phyloP scores from a whole-genome alignment of 805 yeast genomes.

The Yarrowia sp. region DNA sequence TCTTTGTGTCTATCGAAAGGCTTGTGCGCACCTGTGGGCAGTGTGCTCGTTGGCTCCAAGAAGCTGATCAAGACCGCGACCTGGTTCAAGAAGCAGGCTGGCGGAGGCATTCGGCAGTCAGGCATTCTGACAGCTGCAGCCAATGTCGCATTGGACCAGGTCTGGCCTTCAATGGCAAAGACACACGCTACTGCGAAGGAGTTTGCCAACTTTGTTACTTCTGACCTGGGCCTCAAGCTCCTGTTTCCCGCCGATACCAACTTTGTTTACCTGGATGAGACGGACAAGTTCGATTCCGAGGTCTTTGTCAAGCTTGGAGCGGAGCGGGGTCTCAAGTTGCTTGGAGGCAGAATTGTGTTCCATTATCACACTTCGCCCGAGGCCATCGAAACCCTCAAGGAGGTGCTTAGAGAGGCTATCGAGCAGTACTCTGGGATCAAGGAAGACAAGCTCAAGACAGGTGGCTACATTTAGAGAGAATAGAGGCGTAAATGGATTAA shows the following conservation, averaged over 20 bases:
- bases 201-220: constrained; percentile 40
- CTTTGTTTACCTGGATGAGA: constrained; percentile 78
- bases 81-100: constrained; percentile 86
- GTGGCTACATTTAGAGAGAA: constrained; percentile 13
- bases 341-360: constrained; percentile 77
- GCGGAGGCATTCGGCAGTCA: constrained; percentile 90
- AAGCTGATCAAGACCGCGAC: constrained; percentile 64
- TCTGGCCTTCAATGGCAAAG: constrained; percentile 53
- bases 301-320: constrained; percentile 53
- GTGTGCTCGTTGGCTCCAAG: constrained; percentile 69
- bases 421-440: not conserved
- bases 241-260: constrained; percentile 80
- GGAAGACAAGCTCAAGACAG: constrained; percentile 11
- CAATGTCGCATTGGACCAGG: constrained; percentile 67
- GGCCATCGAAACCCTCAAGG: constrained; percentile 16
- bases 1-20: constrained; percentile 87
- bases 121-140: constrained; percentile 85
- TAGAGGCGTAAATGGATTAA: not conserved
- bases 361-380: constrained; percentile 55
- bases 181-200: constrained; percentile 55
- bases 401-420: constrained; percentile 13
- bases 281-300: constrained; percentile 59
- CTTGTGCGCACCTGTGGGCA: constrained; percentile 91
- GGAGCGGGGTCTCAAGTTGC: constrained; percentile 59
- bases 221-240: constrained; percentile 49